Base-by-base conservation (phyloP, 2,329 filamentous ascomycete genomes). In the Colletotrichum chrysophilum region DNA sequence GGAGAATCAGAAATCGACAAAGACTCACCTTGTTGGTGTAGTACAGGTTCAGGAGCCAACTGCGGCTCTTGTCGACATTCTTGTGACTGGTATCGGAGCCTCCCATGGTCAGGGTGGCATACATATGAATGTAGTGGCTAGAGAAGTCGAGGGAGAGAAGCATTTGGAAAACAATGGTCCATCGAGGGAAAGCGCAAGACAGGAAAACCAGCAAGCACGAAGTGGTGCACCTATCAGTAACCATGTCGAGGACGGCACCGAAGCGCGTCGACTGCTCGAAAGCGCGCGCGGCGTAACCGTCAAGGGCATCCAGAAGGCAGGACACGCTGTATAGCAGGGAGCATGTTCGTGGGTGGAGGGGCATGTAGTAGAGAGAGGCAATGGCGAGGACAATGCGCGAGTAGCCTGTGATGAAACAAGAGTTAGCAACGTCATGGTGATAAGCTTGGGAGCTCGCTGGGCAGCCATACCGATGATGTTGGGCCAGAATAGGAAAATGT, bases 61-160 rank as follows among this genome's bases (percentile, higher is more conserved):
- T 98, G 84, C 96, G 90, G 83, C 91, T 94, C 85, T 94, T 93
- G 83, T 98, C 95, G 68, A 99, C 93, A 80, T 94, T 96, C 92
- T 99, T 99, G 88, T 99, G 97, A 87, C 96, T 93, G 78, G 87
- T 95, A 80, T 93, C 91, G 70, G 92, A 90, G 69, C 95, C 95
- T 70, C 94, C 95, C 92, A 98, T 97, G 78, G 93, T 93, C 81
- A 98, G 88, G 1, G 96, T 98, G 14, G 96, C 95, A 84, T 98
- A 98, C 97, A 99, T 99, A 88, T 99, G 97, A 89, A 98, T 96
- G 84, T 98, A 99, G 86, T 99, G 97, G 84, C 96, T 98, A 32
- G 97, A 94, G 78, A 99, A 90, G 85, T 99, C 97, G 80, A 99
- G 87, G 71, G 94, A 94, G 85, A 99, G 98, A 82, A 99, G 87